Conservation (phyloP, 345 rosid genomes). For the Litchi chinensis region DNA sequence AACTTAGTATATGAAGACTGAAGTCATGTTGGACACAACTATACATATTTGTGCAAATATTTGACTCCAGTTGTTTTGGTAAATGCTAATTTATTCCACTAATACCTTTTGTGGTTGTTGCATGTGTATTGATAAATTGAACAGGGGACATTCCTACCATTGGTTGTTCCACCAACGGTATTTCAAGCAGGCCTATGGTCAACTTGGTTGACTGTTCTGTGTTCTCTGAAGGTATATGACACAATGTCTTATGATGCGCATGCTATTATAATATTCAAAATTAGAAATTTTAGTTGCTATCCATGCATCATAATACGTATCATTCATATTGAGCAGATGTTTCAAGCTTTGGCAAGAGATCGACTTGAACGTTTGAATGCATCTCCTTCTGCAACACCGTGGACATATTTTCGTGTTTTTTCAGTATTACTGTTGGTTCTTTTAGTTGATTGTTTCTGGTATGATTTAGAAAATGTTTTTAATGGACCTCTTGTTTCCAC, state of each 20-base stretch:
- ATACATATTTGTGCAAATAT: background rate
- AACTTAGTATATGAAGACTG: conserved; percentile 1
- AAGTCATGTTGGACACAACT: conserved; percentile 5
- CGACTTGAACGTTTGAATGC: conserved; percentile 95
- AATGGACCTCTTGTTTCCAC: background rate
- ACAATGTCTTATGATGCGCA: conserved; percentile 14
- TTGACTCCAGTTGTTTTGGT: conserved; percentile 4
- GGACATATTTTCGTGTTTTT: conserved; percentile 90
- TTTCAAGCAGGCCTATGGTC: conserved; percentile 90
- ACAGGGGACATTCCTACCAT: conserved; percentile 91
- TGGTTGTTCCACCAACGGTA: conserved; percentile 83
- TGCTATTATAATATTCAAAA: conserved; percentile 23
- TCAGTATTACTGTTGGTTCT: conserved; percentile 79
- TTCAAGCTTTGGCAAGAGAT: conserved; percentile 98
- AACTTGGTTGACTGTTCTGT: conserved; percentile 77
- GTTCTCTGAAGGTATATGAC: conserved; percentile 77
- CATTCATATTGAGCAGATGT: conserved; percentile 59
- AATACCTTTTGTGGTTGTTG: conserved; percentile 5
- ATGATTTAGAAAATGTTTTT: conserved; percentile 13
- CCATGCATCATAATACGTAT: conserved; percentile 2
- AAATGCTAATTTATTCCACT: conserved; percentile 1
- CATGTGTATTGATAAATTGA: conserved; percentile 19
- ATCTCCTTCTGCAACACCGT: conserved; percentile 87
- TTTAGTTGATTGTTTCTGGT: conserved; percentile 78
- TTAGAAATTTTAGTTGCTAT: conserved; percentile 8